A percentile compares a stretch with the other conserved stretches of the same genome.
phyloP scores from a whole-genome alignment of 768 basidiomycete species.

The Royoungia palumana region DNA sequence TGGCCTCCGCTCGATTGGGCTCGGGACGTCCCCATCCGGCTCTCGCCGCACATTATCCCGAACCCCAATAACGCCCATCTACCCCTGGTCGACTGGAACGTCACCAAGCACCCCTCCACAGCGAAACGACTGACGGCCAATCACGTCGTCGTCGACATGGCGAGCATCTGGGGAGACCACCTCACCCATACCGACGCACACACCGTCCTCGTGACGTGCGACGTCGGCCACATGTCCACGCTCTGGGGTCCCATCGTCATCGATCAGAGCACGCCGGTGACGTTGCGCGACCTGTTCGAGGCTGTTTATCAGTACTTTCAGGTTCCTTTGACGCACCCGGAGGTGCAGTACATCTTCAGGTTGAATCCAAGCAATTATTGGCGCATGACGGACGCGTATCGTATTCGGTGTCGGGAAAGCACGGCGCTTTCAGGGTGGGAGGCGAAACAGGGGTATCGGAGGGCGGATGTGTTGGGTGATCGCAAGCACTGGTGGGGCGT shows the following conservation, averaged over 20 bases:
- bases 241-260: constrained; percentile 52
- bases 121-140: constrained; percentile 31
- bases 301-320: constrained; percentile 51
- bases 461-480: constrained; percentile 51
- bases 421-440: constrained; percentile 40
- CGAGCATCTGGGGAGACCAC: constrained; percentile 10
- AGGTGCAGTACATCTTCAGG: constrained; percentile 23
- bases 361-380: constrained; percentile 19
- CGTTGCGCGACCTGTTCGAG: constrained; percentile 45
- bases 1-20: constrained; percentile 28
- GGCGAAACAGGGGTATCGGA: constrained; percentile 38
- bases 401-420: constrained; percentile 37
- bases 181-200: constrained; percentile 22
- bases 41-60: constrained; percentile 28
- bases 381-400: constrained; percentile 27
- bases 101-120: constrained; percentile 31
- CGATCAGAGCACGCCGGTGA: constrained; percentile 32
- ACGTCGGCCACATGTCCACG: constrained; percentile 20
- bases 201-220: constrained; percentile 25
- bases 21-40: constrained; percentile 18
- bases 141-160: constrained; percentile 22
- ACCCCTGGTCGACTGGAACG: constrained; percentile 36
- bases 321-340: constrained; percentile 34
- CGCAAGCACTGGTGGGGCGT: constrained; percentile 44
- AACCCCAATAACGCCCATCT: constrained; percentile 30